Percentiles rank a stretch among this genome's conserved stretches.
phyloP scores from a whole-genome alignment of 768 basidiomycete genomes.

The Lentinula boryana region DNA sequence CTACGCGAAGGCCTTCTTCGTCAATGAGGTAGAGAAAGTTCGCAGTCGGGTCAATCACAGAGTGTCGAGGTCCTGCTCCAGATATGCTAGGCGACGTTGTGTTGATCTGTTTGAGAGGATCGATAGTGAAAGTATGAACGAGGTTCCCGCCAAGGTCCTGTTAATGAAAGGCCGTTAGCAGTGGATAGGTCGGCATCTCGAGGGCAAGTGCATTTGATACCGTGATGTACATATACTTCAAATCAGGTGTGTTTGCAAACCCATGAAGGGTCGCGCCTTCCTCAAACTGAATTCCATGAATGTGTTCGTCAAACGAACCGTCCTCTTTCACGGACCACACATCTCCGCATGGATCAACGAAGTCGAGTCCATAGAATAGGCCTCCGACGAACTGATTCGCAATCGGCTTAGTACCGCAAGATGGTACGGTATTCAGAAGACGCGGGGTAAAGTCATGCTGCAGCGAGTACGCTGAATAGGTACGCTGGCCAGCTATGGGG shows the following conservation, averaged over 20 bases:
- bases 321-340: constrained; percentile 12
- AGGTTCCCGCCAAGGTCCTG: constrained; percentile 15
- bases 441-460: constrained; percentile 13
- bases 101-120: constrained; percentile 5
- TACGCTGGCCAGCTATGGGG: constrained; percentile 10
- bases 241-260: constrained; percentile 14
- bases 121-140: constrained; percentile 13
- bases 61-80: constrained; percentile 15
- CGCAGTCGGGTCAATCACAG: constrained; percentile 9
- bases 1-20: constrained; percentile 17
- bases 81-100: constrained; percentile 3
- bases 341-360: constrained; percentile 16
- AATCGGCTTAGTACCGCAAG: constrained; percentile 18
- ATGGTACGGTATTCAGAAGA: constrained; percentile 13
- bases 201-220: neutral
- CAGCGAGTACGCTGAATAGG: constrained; percentile 14
- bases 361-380: constrained; percentile 15
- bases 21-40: constrained; percentile 15
- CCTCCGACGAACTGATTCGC: constrained; percentile 16
- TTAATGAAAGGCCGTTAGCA: neutral
- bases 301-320: constrained; percentile 10
- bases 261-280: constrained; percentile 14
- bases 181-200: neutral
- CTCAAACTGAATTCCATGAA: constrained; percentile 11
- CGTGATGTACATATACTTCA: constrained; percentile 14